Base-by-base conservation (phyloP, 148 eudicot genomes). In the Chenopodium album region DNA sequence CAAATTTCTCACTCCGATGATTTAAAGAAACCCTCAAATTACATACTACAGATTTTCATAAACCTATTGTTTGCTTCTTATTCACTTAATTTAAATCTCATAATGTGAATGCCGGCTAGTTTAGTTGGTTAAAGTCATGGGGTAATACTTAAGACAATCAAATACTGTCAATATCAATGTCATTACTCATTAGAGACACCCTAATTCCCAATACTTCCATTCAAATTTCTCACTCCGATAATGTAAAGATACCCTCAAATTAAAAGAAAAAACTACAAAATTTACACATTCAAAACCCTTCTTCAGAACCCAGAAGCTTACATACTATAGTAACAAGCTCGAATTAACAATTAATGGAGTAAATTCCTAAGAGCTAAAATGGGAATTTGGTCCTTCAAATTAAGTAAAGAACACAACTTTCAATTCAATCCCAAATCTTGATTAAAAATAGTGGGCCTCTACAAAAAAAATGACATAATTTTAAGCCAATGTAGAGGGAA, bases 401-500 rank as follows among this genome's bases (percentile, higher is more conserved):
- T 48, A 48, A 48, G 2, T 9, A 48, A 9, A 48, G 54, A 48
- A 44, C 32, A 22, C n/a, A 54, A 70, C 34, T 20, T 71, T 56
- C 67, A 48, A 70, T 34, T 56, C 67, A 48, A 70, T 32, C 75
- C n/a, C 13, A 32, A 20, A 11, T 54, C 8, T 22, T 56, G 16
- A 79, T n/a, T 5, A 79, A 56, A 71, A 10, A 13, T 7, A 17
- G 76, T 71, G 82, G 82, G 68, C 34, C 76, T 23, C 75, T 41
- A 26, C 29, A 65, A 3, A 12, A 28, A 16, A 56, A 32, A 54
- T 56, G 63, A 28, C 6, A 66, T 66, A 4, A 28, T 1, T n/a
- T 7, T 7, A 66, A 26, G 12, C 28, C 32, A 28, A 3, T 7
- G 66, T 31, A 34, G 4, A 65, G 59, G 60, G 14, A 82, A 37